A percentile compares a stretch with the other conserved stretches of the same genome.
Conservation (phyloP, 164 flowering plant genomes). For the grape (Vitis vinifera) region DNA sequence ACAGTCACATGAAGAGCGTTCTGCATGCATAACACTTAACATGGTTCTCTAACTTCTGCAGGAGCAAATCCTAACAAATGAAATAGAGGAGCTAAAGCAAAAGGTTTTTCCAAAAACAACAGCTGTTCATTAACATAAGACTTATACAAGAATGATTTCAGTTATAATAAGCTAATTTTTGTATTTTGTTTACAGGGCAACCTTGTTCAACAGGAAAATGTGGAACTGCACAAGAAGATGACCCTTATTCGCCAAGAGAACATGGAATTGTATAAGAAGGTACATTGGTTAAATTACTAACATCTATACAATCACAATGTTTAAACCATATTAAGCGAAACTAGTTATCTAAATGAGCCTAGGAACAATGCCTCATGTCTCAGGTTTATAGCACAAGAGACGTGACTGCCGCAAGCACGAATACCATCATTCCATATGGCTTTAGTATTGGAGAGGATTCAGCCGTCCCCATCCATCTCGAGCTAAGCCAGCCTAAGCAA, state of each 20-base stretch:
- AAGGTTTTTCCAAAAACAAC: constrained; percentile 29
- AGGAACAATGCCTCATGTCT: not conserved
- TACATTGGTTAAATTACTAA: constrained; percentile 10
- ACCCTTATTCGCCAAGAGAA: constrained; percentile 32
- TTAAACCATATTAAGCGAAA: not conserved
- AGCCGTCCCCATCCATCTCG: constrained; percentile 15
- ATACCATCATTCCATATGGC: constrained; percentile 9
- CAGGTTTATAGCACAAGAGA: constrained; percentile 33
- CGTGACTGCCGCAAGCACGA: constrained; percentile 4
- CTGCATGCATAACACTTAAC: not conserved
- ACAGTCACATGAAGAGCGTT: not conserved
- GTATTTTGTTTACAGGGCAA: constrained; percentile 24
- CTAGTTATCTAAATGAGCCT: constrained; percentile 1
- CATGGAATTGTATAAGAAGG: constrained; percentile 32
- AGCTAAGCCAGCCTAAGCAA: constrained; percentile 27
- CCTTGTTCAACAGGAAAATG: constrained; percentile 34
- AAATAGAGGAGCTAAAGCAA: constrained; percentile 34
- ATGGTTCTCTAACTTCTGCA: constrained; percentile 14
- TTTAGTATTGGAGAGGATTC: constrained; percentile 13
- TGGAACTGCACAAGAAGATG: constrained; percentile 33
- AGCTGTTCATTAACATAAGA: not conserved
- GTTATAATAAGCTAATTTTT: not conserved
- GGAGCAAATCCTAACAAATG: constrained; percentile 35
- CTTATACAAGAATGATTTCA: not conserved
- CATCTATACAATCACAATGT: not conserved